Evolutionary conservation across 2,329 filamentous ascomycete genomes (phyloP), one percentile per base, ranked within the genome.

Genomic region (Neospermospora avenae): DNA sequence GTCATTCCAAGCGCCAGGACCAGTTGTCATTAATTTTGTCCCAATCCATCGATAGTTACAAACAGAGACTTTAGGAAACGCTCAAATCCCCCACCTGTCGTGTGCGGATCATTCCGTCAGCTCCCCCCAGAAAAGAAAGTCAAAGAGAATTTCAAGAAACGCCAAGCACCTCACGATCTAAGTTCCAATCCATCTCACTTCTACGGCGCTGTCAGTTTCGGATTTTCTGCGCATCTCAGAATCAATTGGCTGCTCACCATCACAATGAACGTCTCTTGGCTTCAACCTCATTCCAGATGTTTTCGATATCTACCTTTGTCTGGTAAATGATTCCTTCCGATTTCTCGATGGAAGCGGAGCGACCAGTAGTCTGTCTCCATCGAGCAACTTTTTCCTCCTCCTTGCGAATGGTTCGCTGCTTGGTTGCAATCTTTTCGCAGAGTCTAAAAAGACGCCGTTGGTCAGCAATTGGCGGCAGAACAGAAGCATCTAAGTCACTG

Each of bases 401-500:
- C 77, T 91, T 91, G 71, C 80, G 79, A 71, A 86, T 83, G 65
- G 90, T 86, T 58, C 91, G 85, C 71, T 83, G 78, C 78, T 96
- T 96, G 76, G 89, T 93, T 72, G 92, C 88, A 68, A 93, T 91
- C 77, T 95, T 92, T 71, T 91, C 87, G 78, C 93, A 98, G 64
- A 92, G 81, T 73, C 48, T 51, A 16, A 11, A 18, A 16, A 18
- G 48, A 14, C 13, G 28, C 18, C n/a, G 28, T 24, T 24, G 31
- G 31, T 51, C 31, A 51, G 48, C n/a, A 24, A 37, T 24, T 3
- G 28, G 28, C 28, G 28, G 28, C 28, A 31, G 11, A 31, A 31
- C 28, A 31, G 11, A 31, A 10, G 4, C 18, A 7, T 18, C 20
- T 2, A 8, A 11, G 39, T 20, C 18, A 18, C 11, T 42, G 16